A percentile compares a stretch with the other conserved stretches of the same genome.
Evolutionary conservation across 352 stramenopile genomes (phyloP).

Genomic region (Globisporangium takayamanum): DNA sequence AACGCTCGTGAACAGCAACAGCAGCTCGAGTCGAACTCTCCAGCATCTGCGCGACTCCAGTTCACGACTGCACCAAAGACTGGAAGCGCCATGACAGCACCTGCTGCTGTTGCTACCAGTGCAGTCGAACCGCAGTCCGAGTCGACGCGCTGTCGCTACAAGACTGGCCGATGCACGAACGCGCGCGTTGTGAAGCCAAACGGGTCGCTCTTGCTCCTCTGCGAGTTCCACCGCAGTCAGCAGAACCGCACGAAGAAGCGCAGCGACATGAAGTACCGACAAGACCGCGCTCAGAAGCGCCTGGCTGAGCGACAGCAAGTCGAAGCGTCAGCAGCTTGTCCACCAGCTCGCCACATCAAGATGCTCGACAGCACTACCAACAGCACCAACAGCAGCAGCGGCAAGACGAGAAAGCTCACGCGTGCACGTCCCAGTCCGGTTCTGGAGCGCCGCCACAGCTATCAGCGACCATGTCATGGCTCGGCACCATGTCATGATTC

Average conservation of each 20-base stretch:
- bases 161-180: slow-evolving; percentile 73
- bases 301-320: slow-evolving; percentile 23
- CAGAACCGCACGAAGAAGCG: slow-evolving; percentile 86
- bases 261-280: slow-evolving; percentile 75
- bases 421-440: too few species aligned
- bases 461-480: too few species aligned
- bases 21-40: neutral
- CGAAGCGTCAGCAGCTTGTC: neutral
- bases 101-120: neutral
- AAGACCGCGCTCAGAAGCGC: slow-evolving; percentile 57
- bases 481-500: too few species aligned
- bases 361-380: neutral
- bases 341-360: neutral
- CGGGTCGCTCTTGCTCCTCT: slow-evolving; percentile 65
- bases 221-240: slow-evolving; percentile 74
- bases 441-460: too few species aligned
- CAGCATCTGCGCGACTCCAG: neutral
- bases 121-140: neutral
- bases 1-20: too few species aligned
- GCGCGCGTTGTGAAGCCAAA: slow-evolving; percentile 68
- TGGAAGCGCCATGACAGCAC: neutral
- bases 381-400: neutral
- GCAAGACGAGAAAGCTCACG: neutral
- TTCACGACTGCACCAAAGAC: too few species aligned
- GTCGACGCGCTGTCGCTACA: slow-evolving; percentile 56